These are phyloP conservation scores for Vitellaria paradoxa DNA, from an alignment of 179 eudicot species.

Conservation along the genomic window DNA sequence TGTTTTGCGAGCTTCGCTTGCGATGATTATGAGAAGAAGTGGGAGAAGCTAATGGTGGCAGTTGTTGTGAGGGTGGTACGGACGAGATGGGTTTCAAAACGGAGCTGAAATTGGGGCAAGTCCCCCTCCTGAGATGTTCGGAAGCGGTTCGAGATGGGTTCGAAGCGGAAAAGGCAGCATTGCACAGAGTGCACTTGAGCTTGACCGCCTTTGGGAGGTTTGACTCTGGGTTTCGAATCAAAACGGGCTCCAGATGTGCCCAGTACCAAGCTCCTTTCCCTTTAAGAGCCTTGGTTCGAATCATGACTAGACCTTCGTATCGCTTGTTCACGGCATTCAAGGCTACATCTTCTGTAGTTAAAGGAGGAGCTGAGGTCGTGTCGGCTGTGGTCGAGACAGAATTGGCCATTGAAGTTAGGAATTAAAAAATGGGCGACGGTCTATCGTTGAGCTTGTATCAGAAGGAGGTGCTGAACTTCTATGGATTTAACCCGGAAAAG, in stretches of 20 bases:
- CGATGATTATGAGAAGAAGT: slow-evolving; percentile 35
- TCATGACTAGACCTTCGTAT: slow-evolving; percentile 43
- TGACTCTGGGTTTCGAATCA: slow-evolving; percentile 55
- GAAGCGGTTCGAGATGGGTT: slow-evolving; percentile 92
- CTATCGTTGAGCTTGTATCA: background rate
- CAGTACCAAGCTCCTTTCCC: slow-evolving; percentile 72
- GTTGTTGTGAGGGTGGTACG: slow-evolving; percentile 12
- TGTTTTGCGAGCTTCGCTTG: slow-evolving; percentile 27
- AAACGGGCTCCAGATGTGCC: slow-evolving; percentile 57
- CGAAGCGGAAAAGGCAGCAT: slow-evolving; percentile 67
- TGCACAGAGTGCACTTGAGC: slow-evolving; percentile 67
- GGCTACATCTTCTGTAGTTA: slow-evolving; percentile 38
- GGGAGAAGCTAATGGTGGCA: slow-evolving; percentile 18
- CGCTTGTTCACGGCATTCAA: slow-evolving; percentile 44
- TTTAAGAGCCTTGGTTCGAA: slow-evolving; percentile 37
- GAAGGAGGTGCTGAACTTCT: background rate
- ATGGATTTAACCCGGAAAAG: slow-evolving; percentile 8
- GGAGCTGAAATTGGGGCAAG: slow-evolving; percentile 64
- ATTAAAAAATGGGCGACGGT: background rate
- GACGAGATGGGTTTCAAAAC: slow-evolving; percentile 31
- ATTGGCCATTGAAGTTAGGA: slow-evolving; percentile 12
- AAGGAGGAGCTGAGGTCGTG: background rate
- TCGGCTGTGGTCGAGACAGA: slow-evolving; percentile 1
- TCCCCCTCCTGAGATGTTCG: slow-evolving; percentile 66
- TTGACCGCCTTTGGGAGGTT: slow-evolving; percentile 74